Conservation (phyloP, 176 grass and related monocot genomes). For the Oryza coarctata region DNA sequence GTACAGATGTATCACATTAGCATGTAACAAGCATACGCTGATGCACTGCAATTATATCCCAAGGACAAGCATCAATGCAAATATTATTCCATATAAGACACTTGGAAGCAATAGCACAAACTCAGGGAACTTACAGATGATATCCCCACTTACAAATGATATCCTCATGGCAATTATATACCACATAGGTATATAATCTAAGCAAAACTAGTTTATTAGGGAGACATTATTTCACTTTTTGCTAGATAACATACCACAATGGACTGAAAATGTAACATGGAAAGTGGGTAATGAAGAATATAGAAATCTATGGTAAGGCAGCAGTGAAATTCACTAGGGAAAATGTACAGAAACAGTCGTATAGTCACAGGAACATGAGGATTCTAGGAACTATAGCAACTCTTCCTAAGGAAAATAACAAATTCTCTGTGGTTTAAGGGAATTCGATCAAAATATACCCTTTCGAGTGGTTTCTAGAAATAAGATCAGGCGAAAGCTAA, state of each 20-base stretch:
- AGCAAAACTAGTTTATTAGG: not conserved
- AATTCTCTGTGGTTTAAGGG: not conserved
- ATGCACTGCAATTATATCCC: constrained; percentile 6
- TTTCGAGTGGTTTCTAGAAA: not conserved
- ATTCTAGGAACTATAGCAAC: not conserved
- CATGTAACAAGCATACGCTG: constrained; percentile 4
- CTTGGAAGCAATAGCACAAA: not conserved
- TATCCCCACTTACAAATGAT: no score
- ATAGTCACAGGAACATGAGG: not conserved
- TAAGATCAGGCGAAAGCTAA: not conserved
- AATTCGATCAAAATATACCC: not conserved
- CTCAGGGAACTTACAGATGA: not conserved
- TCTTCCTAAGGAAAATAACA: not conserved
- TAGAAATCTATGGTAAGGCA: not conserved
- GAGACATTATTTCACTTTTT: not conserved
- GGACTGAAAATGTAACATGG: not conserved
- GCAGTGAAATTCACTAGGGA: not conserved
- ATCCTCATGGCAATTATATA: not conserved
- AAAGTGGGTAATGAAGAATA: not conserved
- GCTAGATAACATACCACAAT: not conserved
- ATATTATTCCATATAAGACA: not conserved
- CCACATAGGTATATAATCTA: not conserved
- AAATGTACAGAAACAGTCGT: not conserved
- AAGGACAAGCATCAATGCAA: not conserved
- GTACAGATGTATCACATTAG: not conserved